phyloP scores from a whole-genome alignment of 306 rosid genomes.

The Vigna radiata region DNA sequence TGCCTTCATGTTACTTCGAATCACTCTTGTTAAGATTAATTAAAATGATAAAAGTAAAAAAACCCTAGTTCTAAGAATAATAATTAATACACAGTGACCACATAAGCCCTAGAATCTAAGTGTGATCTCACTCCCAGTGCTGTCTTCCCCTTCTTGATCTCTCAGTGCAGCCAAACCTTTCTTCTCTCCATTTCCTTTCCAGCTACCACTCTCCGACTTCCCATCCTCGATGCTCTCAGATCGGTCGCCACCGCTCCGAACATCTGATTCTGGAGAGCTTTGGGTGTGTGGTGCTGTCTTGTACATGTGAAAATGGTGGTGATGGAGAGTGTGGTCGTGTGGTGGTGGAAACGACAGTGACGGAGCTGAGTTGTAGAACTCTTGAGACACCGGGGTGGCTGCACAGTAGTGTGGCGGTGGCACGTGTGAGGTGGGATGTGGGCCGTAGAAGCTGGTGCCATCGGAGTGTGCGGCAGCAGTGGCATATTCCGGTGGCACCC shows the following conservation, averaged over 20 bases:
- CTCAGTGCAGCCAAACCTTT: conserved; percentile 52
- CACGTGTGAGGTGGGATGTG: conserved; percentile 45
- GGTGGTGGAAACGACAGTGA: conserved; percentile 12
- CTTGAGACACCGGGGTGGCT: conserved; percentile 63
- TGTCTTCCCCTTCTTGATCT: conserved; percentile 50
- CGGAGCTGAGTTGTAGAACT: conserved; percentile 56
- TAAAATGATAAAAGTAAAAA: neutral
- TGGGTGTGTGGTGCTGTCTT: conserved; percentile 33
- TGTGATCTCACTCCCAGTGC: conserved; percentile 73
- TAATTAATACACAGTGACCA: neutral
- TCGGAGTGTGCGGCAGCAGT: conserved; percentile 45
- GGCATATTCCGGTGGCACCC: conserved; percentile 90
- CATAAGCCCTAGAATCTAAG: conserved; percentile 65
- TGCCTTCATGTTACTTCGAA: neutral
- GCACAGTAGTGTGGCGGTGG: conserved; percentile 69
- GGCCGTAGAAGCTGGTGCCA: conserved; percentile 56
- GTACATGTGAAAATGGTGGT: conserved; percentile 74
- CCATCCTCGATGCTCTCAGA: conserved; percentile 92
- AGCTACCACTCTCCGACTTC: conserved; percentile 86
- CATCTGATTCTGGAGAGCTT: conserved; percentile 55
- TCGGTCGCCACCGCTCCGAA: conserved; percentile 46
- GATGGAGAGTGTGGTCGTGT: conserved; percentile 54
- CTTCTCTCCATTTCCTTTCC: conserved; percentile 73
- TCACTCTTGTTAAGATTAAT: neutral
- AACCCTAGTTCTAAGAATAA: conserved; percentile 7